These are phyloP conservation scores for Trichoderma polysporum DNA, from an alignment of 2,329 filamentous ascomycete species.

Conservation along the genomic window DNA sequence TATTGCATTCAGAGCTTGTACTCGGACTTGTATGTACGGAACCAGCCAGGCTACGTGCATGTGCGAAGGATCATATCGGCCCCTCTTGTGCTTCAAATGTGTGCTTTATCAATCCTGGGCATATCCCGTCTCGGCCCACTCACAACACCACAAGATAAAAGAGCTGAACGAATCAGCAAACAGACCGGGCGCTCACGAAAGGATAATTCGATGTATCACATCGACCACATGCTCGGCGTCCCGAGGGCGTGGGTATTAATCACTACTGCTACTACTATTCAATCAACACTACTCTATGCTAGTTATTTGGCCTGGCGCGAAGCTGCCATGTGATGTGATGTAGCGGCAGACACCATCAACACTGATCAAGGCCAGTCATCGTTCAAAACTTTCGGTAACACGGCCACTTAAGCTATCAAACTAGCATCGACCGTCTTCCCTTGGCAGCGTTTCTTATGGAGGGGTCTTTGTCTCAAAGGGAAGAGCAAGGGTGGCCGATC, in stretches of 20 bases:
- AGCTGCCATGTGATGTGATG: slow-evolving; percentile 2
- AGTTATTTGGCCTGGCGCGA: background rate
- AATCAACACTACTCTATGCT: background rate
- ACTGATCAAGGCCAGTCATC: background rate
- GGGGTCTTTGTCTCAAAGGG: background rate
- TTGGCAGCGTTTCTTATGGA: background rate
- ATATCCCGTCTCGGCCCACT: background rate
- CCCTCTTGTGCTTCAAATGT: background rate
- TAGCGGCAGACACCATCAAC: background rate
- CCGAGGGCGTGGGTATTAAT: slow-evolving; percentile 9
- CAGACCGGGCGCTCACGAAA: background rate
- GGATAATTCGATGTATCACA: slow-evolving; percentile 1
- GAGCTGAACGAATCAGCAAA: slow-evolving; percentile 8
- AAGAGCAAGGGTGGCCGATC: slow-evolving; percentile 3
- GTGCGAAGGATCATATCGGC: background rate
- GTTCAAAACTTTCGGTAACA: slow-evolving; percentile 7
- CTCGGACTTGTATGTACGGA: background rate
- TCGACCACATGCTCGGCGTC: slow-evolving; percentile 2
- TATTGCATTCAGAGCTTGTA: background rate
- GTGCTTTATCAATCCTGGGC: background rate
- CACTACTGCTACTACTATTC: background rate
- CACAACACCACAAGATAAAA: slow-evolving; percentile 13
- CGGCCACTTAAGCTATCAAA: slow-evolving; percentile 15
- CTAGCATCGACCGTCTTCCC: slow-evolving; percentile 9
- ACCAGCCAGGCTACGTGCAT: background rate